A percentile compares a stretch with the other conserved stretches of the same genome.
phyloP scores from a whole-genome alignment of 345 rosid species.

The Viola odorata region DNA sequence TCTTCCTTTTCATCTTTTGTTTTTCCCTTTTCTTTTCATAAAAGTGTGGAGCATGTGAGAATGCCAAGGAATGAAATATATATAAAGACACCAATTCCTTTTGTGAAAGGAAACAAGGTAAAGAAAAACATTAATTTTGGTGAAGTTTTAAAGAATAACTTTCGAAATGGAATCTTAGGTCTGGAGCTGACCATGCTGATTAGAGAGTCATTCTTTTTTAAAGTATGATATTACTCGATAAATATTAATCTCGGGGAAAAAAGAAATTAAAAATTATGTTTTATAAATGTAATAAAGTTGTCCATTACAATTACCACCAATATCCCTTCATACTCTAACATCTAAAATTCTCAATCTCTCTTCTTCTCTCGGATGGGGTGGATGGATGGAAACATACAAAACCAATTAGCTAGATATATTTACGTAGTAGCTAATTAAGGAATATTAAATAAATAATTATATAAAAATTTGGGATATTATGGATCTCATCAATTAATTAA shows the following conservation, averaged over 20 bases:
- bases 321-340: conserved; percentile 36
- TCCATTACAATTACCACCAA: conserved; percentile 41
- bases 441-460: too few species aligned
- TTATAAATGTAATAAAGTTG: conserved; percentile 25
- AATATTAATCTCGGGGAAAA: too few species aligned
- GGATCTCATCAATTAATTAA: too few species aligned
- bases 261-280: conserved; percentile 17
- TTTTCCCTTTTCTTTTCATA: conserved; percentile 12
- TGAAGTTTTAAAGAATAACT: too few species aligned
- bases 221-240: too few species aligned
- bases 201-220: too few species aligned
- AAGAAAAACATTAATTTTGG: too few species aligned
- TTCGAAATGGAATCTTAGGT: too few species aligned
- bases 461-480: too few species aligned
- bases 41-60: conserved; percentile 30
- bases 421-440: too few species aligned
- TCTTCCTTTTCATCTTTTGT: conserved; percentile 10
- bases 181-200: too few species aligned
- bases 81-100: background rate
- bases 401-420: conserved; percentile 28
- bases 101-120: background rate
- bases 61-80: conserved; percentile 14
- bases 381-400: conserved; percentile 23
- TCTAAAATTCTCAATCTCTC: conserved; percentile 26
- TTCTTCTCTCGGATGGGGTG: conserved; percentile 1